phyloP scores from a whole-genome alignment of 768 basidiomycete species.

The Cystofilobasidium ferigula region DNA sequence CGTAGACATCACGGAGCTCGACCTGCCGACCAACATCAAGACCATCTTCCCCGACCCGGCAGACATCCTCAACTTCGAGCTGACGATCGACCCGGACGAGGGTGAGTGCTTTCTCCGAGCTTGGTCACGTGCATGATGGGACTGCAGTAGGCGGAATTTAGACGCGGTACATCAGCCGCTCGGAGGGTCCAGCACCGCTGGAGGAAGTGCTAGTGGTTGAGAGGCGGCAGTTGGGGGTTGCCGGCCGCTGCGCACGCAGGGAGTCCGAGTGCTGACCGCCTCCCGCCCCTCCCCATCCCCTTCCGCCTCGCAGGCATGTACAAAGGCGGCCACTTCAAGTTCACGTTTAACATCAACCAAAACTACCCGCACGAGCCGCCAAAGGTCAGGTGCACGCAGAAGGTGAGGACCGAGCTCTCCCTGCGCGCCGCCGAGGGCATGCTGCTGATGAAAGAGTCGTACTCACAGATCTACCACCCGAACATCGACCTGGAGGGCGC shows the following conservation, averaged over 20 bases:
- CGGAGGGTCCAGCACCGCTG: too few species aligned
- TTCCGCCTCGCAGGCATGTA: constrained; percentile 67
- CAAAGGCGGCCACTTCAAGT: constrained; percentile 82
- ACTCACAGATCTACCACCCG: constrained; percentile 83
- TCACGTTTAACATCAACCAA: constrained; percentile 90
- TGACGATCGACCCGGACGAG: constrained; percentile 94
- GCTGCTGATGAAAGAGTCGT: not conserved
- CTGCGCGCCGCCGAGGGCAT: not conserved
- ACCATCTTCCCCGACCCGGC: constrained; percentile 82
- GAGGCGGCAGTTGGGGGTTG: too few species aligned
- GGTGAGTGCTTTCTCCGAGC: constrained; percentile 54
- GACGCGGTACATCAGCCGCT: too few species aligned
- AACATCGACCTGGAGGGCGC: constrained; percentile 97
- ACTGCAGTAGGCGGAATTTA: too few species aligned
- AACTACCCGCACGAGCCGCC: constrained; percentile 99
- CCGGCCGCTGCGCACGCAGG: not conserved
- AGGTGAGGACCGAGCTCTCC: constrained; percentile 42
- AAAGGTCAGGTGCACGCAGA: constrained; percentile 95
- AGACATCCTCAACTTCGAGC: constrained; percentile 90
- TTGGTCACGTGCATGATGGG: too few species aligned
- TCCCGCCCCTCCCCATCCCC: constrained; percentile 3
- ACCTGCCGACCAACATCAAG: constrained; percentile 91
- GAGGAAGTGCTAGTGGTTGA: too few species aligned
- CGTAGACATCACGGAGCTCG: constrained; percentile 88
- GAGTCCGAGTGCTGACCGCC: not conserved